Conservation (phyloP, 225 moss, liverwort and hornwort species). For the Anthoceros angustus region DNA sequence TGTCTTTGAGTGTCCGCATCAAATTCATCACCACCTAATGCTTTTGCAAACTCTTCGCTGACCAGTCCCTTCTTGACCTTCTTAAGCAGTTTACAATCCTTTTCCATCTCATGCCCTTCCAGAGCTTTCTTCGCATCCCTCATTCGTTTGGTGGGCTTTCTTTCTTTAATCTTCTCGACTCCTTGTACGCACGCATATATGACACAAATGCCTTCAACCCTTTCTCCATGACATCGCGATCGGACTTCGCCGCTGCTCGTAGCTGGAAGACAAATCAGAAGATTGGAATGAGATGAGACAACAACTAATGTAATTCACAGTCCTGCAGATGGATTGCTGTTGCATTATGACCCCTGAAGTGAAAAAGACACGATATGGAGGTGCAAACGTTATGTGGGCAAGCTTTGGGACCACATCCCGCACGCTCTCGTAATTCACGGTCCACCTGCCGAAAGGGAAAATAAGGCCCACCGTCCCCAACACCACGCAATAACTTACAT, state of each 20-base stretch:
- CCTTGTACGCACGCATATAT: conserved; percentile 93
- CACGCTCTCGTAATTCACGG: conserved; percentile 13
- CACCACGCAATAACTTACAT: conserved; percentile 33
- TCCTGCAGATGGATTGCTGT: no score
- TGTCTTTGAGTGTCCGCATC: conserved; percentile 8
- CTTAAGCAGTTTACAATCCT: conserved; percentile 70
- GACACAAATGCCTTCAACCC: conserved; percentile 92
- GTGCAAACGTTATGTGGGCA: no score
- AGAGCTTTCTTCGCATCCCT: conserved; percentile 54
- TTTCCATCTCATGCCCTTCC: conserved; percentile 75
- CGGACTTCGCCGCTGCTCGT: conserved; percentile 65
- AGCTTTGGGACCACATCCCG: conserved; percentile 56
- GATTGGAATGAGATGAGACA: no score
- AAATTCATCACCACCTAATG: conserved; percentile 18
- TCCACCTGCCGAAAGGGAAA: no score
- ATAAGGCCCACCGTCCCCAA: background rate
- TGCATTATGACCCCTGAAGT: no score
- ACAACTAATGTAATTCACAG: background rate
- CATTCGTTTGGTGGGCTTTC: conserved; percentile 17
- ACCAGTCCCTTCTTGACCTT: conserved; percentile 78
- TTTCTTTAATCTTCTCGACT: conserved; percentile 13
- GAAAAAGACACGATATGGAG: no score
- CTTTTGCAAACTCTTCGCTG: conserved; percentile 48
- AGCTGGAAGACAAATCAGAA: conserved; percentile 59
- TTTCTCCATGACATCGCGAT: conserved; percentile 91